phyloP scores from a whole-genome alignment of 2,329 filamentous ascomycete genomes.

The Leptographium flavum region DNA sequence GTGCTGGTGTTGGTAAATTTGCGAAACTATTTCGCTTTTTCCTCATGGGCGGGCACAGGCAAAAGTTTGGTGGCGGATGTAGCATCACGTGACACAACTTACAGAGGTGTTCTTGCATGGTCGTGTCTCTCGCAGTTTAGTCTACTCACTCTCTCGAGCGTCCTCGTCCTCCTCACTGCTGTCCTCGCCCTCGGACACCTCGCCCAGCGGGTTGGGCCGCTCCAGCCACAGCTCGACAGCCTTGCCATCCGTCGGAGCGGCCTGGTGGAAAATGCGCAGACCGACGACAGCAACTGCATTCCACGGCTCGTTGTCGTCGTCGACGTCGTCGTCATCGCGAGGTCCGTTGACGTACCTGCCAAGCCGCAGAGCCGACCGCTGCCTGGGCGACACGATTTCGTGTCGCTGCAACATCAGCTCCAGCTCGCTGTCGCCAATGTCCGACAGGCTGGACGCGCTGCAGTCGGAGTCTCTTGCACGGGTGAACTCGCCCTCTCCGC shows the following conservation, averaged over 20 bases:
- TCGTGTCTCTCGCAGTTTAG: background rate
- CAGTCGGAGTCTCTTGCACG: constrained; percentile 12
- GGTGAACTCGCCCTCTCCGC: background rate
- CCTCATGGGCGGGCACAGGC: background rate
- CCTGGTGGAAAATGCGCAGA: constrained; percentile 41
- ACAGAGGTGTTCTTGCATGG: background rate
- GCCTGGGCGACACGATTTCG: too few species aligned
- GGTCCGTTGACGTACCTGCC: too few species aligned
- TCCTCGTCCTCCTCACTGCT: constrained; percentile 8
- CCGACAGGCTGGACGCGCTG: constrained; percentile 14
- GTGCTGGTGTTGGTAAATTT: background rate
- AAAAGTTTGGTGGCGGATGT: too few species aligned
- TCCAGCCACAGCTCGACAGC: constrained; percentile 15
- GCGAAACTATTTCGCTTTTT: background rate
- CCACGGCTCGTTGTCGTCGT: constrained; percentile 42
- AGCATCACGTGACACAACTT: too few species aligned
- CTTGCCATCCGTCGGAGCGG: constrained; percentile 5
- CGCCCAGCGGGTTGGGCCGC: constrained; percentile 12
- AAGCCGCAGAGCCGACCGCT: too few species aligned
- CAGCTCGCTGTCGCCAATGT: constrained; percentile 17
- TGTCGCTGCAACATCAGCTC: constrained; percentile 11
- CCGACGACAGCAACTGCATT: constrained; percentile 48
- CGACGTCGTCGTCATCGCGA: constrained; percentile 22
- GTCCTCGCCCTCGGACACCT: constrained; percentile 20
- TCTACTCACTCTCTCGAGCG: constrained; percentile 6